These are phyloP conservation scores for Vitis hybrid DNA, from an alignment of 177 flowering plant genomes.

Conservation along the genomic window DNA sequence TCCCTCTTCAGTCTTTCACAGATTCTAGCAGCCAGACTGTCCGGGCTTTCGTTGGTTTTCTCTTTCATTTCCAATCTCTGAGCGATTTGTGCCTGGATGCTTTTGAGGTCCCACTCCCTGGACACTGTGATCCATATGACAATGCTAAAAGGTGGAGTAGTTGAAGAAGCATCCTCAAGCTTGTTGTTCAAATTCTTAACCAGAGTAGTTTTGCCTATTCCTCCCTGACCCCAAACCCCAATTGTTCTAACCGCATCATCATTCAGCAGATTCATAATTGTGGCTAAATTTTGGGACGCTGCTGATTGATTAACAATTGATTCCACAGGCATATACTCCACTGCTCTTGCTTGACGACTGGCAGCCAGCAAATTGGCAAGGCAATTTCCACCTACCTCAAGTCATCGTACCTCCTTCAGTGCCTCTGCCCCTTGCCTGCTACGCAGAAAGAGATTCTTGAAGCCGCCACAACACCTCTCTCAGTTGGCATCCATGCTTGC, in stretches of 20 bases:
- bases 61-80: rapidly evolving
- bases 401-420: too few species aligned
- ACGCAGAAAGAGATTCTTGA: too few species aligned
- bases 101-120: background rate
- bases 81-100: too few species aligned
- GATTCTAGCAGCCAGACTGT: constrained; percentile 8
- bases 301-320: constrained; percentile 9
- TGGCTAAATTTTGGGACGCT: background rate
- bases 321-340: constrained; percentile 15
- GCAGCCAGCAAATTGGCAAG: too few species aligned
- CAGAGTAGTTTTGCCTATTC: constrained; percentile 26
- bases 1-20: background rate
- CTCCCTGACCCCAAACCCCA: constrained; percentile 29
- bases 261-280: background rate
- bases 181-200: constrained; percentile 19
- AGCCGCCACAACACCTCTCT: too few species aligned
- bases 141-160: constrained; percentile 15
- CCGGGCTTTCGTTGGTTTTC: background rate
- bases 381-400: too few species aligned
- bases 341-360: constrained; percentile 1
- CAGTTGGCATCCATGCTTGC: too few species aligned
- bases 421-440: too few species aligned
- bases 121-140: constrained; percentile 8
- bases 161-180: background rate
- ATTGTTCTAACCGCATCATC: constrained; percentile 3